Evolutionary conservation across 2,329 filamentous ascomycete genomes (phyloP).

Genomic region (Neofusicoccum kwambonambiense): DNA sequence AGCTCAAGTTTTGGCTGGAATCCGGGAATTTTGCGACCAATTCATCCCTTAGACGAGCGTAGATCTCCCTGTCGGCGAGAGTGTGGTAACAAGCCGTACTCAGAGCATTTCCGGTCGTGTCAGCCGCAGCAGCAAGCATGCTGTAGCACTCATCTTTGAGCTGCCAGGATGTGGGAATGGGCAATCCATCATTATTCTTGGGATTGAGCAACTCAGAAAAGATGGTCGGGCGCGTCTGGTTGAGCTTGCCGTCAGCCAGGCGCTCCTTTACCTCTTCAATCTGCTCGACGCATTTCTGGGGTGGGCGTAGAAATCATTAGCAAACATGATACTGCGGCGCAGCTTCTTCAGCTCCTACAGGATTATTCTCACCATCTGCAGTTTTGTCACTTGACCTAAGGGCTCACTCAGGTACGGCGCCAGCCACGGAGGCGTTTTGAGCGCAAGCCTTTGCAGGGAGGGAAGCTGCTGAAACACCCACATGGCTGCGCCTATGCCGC

Average conservation of each 20-base stretch:
- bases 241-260: conserved; percentile 21
- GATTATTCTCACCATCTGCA: conserved; percentile 19
- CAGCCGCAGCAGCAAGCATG: conserved; percentile 31
- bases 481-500: conserved; percentile 23
- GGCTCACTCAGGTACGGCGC: conserved; percentile 24
- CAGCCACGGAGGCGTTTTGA: conserved; percentile 24
- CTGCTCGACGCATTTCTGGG: conserved; percentile 17
- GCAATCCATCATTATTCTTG: conserved; percentile 20
- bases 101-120: conserved; percentile 37
- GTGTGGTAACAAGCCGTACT: conserved; percentile 33
- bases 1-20: conserved; percentile 25
- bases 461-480: conserved; percentile 27
- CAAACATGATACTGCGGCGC: no score
- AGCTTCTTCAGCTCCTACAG: not conserved
- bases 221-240: conserved; percentile 26
- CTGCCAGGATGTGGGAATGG: conserved; percentile 25
- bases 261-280: conserved; percentile 22
- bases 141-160: conserved; percentile 31
- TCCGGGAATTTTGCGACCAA: conserved; percentile 33
- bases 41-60: conserved; percentile 27
- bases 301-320: no score
- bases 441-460: conserved; percentile 18
- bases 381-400: conserved; percentile 21
- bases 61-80: conserved; percentile 29
- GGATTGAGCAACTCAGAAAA: conserved; percentile 28